Conservation (phyloP, 169 alveolate genomes). For the Plasmodium fragile region DNA sequence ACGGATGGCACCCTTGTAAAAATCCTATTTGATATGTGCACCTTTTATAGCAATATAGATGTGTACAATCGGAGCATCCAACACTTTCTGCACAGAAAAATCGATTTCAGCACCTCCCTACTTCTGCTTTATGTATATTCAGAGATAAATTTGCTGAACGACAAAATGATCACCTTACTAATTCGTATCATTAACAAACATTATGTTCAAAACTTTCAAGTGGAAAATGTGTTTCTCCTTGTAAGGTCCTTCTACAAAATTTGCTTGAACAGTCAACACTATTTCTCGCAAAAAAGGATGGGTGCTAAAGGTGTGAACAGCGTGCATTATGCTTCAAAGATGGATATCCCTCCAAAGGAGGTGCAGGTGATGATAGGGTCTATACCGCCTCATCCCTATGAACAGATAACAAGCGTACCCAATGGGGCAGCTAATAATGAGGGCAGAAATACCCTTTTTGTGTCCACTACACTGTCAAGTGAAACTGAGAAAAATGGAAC, state of each 20-base stretch:
- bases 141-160: conserved; percentile 46
- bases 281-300: neutral
- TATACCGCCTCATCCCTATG: neutral
- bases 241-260: conserved; percentile 68
- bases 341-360: neutral
- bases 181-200: conserved; percentile 42
- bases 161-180: conserved; percentile 21
- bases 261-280: conserved; percentile 57
- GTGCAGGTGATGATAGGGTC: neutral
- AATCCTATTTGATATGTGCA: conserved; percentile 68
- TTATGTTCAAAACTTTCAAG: conserved; percentile 19
- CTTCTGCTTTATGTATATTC: conserved; percentile 53
- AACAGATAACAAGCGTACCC: neutral
- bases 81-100: conserved; percentile 32
- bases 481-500: neutral
- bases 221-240: conserved; percentile 37
- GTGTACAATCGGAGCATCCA: conserved; percentile 43
- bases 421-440: neutral
- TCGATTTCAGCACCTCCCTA: conserved; percentile 46
- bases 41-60: conserved; percentile 57
- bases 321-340: neutral
- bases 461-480: neutral
- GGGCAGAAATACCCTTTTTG: neutral
- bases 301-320: neutral
- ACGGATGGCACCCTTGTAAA: conserved; percentile 33